Percentiles rank a stretch among this genome's conserved stretches.
Evolutionary conservation across 108 stramenopile genomes (phyloP).

Genomic region (Schizochytrium sp.): DNA sequence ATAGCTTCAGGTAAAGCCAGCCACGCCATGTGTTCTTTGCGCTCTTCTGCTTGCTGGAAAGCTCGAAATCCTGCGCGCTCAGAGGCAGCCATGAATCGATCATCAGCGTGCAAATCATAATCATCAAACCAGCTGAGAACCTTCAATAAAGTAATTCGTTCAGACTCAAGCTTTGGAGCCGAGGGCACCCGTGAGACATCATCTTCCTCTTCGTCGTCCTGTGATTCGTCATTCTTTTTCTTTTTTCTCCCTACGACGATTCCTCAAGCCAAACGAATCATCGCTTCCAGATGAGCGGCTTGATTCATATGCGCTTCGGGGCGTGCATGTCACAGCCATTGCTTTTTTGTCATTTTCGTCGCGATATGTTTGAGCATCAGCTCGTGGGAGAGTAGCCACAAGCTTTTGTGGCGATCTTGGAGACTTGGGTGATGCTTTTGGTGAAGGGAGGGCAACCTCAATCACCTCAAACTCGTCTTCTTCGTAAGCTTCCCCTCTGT

Average conservation of each 20-base stretch:
- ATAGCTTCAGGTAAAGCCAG: neutral
- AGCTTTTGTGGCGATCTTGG: neutral
- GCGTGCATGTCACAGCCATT: constrained; percentile 17
- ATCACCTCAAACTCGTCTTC: neutral
- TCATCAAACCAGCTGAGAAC: neutral
- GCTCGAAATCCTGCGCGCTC: neutral
- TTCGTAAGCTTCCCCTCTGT: neutral
- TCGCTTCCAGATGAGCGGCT: neutral
- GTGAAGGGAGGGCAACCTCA: neutral
- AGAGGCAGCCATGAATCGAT: neutral
- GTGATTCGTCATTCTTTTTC: neutral
- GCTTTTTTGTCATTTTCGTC: neutral
- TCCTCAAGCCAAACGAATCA: neutral
- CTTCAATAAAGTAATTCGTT: neutral
- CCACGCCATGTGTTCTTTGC: neutral
- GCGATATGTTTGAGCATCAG: constrained; percentile 13
- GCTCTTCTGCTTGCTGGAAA: neutral
- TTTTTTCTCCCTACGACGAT: neutral
- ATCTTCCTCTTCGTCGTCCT: neutral
- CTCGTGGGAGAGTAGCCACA: neutral
- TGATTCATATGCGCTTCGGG: neutral
- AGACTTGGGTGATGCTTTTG: neutral
- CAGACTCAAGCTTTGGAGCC: neutral
- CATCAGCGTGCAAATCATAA: neutral
- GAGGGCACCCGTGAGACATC: neutral